A percentile compares a stretch with the other conserved stretches of the same genome.
These are phyloP conservation scores for Mortierella sp. DNA, from an alignment of 371 early-diverging fungal genomes.

Conservation along the genomic window DNA sequence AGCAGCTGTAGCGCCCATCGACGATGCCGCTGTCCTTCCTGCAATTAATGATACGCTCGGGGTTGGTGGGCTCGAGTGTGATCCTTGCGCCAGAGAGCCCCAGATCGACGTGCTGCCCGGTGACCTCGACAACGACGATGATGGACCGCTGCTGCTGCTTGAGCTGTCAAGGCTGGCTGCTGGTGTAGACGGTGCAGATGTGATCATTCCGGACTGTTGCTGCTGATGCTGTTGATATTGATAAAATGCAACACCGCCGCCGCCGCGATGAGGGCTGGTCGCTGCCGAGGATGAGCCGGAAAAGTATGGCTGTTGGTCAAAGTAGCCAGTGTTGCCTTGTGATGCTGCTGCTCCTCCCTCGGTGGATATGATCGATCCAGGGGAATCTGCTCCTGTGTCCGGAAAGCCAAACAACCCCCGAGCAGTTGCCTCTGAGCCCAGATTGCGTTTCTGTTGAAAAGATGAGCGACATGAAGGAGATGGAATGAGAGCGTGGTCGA, in stretches of 20 bases:
- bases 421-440: slow-evolving; percentile 36
- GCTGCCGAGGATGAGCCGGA: slow-evolving; percentile 13
- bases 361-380: slow-evolving; percentile 29
- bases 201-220: slow-evolving; percentile 5
- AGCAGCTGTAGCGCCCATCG: neutral
- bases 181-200: slow-evolving; percentile 41
- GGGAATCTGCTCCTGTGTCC: slow-evolving; percentile 22
- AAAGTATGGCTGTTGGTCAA: slow-evolving; percentile 33
- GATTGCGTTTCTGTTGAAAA: slow-evolving; percentile 43
- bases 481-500: neutral
- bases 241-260: neutral
- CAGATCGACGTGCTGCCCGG: slow-evolving; percentile 11
- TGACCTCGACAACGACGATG: slow-evolving; percentile 1
- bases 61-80: slow-evolving; percentile 37
- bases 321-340: slow-evolving; percentile 20
- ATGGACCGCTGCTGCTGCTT: neutral
- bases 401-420: slow-evolving; percentile 24
- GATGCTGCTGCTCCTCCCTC: neutral
- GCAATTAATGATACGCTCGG: slow-evolving; percentile 16
- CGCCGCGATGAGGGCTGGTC: slow-evolving; percentile 2
- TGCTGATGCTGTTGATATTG: neutral
- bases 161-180: neutral
- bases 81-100: slow-evolving; percentile 32
- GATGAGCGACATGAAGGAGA: neutral
- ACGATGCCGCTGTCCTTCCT: neutral